Conservation (phyloP, 257 asterid genomes). For the Parsonsia alboflavescens region DNA sequence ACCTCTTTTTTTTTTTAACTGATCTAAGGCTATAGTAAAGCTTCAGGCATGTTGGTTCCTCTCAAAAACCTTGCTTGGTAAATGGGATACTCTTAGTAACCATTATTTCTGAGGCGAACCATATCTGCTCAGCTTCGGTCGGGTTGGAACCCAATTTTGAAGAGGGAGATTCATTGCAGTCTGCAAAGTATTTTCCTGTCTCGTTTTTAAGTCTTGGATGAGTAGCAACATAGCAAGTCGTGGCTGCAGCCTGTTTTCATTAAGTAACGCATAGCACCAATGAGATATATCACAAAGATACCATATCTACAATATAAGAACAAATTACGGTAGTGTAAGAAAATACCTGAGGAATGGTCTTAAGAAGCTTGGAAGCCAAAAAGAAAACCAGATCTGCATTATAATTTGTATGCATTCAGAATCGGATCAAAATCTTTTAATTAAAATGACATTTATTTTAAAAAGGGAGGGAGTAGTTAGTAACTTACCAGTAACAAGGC, state of each 20-base stretch:
- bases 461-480: not conserved
- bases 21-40: not conserved
- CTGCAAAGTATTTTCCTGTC: conserved; percentile 76
- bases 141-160: conserved; percentile 64
- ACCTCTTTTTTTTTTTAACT: not conserved
- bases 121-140: conserved; percentile 58
- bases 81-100: conserved; percentile 28
- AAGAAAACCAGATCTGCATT: conserved; percentile 80
- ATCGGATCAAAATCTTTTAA: not conserved
- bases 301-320: too few relatives aligned
- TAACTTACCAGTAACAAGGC: conserved; percentile 61
- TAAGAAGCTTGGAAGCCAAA: conserved; percentile 77
- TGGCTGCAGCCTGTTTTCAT: conserved; percentile 77
- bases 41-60: not conserved
- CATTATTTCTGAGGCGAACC: conserved; percentile 73
- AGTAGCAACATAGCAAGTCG: conserved; percentile 89
- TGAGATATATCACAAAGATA: not conserved
- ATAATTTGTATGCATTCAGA: not conserved
- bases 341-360: conserved; percentile 83
- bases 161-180: conserved; percentile 74
- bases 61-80: not conserved
- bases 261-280: not conserved
- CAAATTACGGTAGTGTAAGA: too few relatives aligned
- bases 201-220: conserved; percentile 49
- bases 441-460: too few relatives aligned